phyloP scores from a whole-genome alignment of 139 green algal species.

The Chlorella sorokiniana region DNA sequence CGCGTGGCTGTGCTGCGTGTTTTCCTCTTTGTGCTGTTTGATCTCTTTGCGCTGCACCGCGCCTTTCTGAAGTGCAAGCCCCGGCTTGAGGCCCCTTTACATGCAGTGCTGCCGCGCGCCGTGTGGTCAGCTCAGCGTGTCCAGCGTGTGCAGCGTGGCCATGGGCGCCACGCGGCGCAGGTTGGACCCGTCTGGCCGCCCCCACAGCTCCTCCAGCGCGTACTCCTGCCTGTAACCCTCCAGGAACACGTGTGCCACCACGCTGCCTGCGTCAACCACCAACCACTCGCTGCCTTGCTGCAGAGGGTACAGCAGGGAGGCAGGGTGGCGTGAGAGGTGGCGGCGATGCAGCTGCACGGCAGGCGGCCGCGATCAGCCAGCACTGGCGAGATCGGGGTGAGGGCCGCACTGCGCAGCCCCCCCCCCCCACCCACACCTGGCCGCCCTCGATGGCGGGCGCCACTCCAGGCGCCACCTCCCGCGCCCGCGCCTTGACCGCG shows the following conservation, averaged over 20 bases:
- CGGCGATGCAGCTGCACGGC: not conserved
- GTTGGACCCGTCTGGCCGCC: constrained; percentile 5
- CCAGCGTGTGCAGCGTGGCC: constrained; percentile 24
- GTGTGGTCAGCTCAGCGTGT: constrained; percentile 30
- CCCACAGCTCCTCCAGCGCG: constrained; percentile 45
- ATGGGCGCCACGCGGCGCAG: constrained; percentile 30
- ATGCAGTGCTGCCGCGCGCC: not conserved
- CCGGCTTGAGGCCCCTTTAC: not conserved
- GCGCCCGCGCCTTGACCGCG: constrained; percentile 35
- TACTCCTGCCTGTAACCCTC: constrained; percentile 38
- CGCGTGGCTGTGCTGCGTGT: not conserved
- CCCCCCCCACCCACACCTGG: not conserved
- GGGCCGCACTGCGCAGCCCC: not conserved
- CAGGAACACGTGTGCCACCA: constrained; percentile 46
- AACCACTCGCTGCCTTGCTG: constrained; percentile 36
- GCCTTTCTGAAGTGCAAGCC: no score
- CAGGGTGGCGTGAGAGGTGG: not conserved
- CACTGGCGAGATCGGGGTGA: not conserved
- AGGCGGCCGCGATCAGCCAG: not conserved
- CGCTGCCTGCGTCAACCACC: constrained; percentile 46
- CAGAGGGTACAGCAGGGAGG: not conserved
- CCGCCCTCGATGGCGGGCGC: constrained; percentile 37
- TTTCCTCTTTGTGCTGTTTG: no score
- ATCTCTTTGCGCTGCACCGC: no score
- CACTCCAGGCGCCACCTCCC: constrained; percentile 46